Evolutionary conservation across 2,329 filamentous ascomycete genomes (phyloP), one percentile per base, ranked within the genome.

Genomic region (Aspergillus tanneri): DNA sequence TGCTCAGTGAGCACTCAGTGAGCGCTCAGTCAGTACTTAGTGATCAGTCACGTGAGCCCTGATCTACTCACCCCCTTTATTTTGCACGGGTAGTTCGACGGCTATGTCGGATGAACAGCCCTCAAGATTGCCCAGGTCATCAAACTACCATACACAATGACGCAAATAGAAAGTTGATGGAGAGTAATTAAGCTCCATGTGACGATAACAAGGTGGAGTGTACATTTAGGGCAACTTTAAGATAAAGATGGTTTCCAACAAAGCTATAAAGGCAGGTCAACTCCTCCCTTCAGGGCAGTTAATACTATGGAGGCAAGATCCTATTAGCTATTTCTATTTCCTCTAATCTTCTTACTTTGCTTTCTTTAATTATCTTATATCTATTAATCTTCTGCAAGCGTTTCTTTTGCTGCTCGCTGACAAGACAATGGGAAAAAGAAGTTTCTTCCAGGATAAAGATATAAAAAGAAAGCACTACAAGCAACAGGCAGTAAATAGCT

Each of bases 51-150:
- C 10, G 11, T 43, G 19, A 28, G 14, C 27, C 34, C 40, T 43
- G 27, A 30, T 4, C 25, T 24, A 28, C 27, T 35, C 14, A 43
- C 18, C 40, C 40, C 38, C 27, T 45, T 19, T 45, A 36, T 37
- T 45, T 45, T 45, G 18, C 18, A 18, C 32, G 32, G 42, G 42
- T 45, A 45, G 30, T 45, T 45, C 42, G 24, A 45, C 32, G 6
- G 19, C 42, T 27, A 18, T 38, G n/a, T 24, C n/a, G 14, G 30
- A 45, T 37, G 32, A 41, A 43, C 40, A 21, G 23, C 25, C 18
- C 40, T 43, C 23, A 43, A 28, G 25, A 28, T 43, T 43, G 12
- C 19, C 2, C 2, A 34, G 19, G 27, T 28, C 18, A 24, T 41
- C 27, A 25, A 28, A 43, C n/a, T 21, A 35, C 27, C 16, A 34